Evolutionary conservation across 225 moss, liverwort and hornwort genomes (phyloP), one percentile per base, ranked within the genome.

Genomic region (Sphagnum contortum): DNA sequence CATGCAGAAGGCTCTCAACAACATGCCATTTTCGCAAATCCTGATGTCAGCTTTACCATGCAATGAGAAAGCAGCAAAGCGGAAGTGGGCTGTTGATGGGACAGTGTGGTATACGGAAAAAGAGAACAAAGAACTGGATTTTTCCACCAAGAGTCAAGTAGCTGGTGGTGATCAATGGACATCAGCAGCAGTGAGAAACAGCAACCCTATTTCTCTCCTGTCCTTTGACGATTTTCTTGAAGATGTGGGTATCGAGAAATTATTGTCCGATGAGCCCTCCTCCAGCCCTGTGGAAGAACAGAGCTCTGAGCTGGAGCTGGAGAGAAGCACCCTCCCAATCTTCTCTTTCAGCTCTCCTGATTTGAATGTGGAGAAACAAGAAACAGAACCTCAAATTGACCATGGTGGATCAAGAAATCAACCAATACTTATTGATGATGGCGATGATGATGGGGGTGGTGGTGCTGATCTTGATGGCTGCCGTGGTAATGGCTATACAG

Each of bases 91-190:
- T 52, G 64, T 73, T 73, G 85, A 85, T 68, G 81, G 78, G 65
- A 3, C 3, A 0, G 63, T 70, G 8, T 85, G 85, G 85, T 57
- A 53, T 70, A 78, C 85, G 59, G 66, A 68, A 50, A 71, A 67
- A 64, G 11, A 57, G 55, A 69, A 62, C 59, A 63, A 59, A 75
- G 75, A 73, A 29, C 76, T 47, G 29, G 81, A 78, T 50, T 61
- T 50, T 62, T 81, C 78, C 12, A 53, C 74, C 46, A 81, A 81
- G 81, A 84, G 78, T 72, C 80, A 71, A 66, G 71, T 78, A 69
- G 77, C 71, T 64, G 77, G 77, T 64, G 78, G 76, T 66, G 71
- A 61, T 45, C 29, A 29, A 29, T 29, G 29, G 29, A 0, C 29
- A 29, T 29, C 29, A 29, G 29, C 29, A 29, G 45, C n/a, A 56